Evolutionary conservation across 2,329 filamentous ascomycete genomes (phyloP).

Genomic region (Mariannaea elegans): DNA sequence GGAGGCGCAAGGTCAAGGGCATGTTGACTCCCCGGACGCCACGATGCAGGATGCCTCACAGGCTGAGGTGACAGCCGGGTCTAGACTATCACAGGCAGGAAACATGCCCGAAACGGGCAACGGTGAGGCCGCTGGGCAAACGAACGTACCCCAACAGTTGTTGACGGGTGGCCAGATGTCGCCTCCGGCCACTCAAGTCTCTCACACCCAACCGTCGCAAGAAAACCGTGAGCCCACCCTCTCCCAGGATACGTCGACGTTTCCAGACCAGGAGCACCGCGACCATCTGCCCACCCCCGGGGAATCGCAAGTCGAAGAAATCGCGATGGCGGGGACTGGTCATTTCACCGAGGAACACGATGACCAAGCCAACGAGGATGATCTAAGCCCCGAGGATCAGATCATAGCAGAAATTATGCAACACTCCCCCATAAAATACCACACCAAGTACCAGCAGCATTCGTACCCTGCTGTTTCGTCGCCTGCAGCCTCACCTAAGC

Average conservation of each 20-base stretch:
- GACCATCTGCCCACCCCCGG: conserved; percentile 34
- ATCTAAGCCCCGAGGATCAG: conserved; percentile 40
- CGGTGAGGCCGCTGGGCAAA: conserved; percentile 6
- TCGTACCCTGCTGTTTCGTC: conserved; percentile 22
- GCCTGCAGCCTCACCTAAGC: conserved; percentile 24
- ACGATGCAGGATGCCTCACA: conserved; percentile 27
- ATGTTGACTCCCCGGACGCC: conserved; percentile 23
- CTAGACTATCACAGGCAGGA: conserved; percentile 8
- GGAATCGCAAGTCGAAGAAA: conserved; percentile 33
- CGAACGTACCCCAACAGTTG: conserved; percentile 18
- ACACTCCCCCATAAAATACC: conserved; percentile 32
- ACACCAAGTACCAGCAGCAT: conserved; percentile 8
- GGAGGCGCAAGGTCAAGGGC: conserved; percentile 13
- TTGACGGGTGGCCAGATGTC: conserved; percentile 31
- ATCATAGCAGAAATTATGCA: conserved; percentile 43
- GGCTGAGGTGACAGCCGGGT: conserved; percentile 7
- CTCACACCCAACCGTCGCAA: conserved; percentile 24
- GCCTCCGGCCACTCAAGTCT: conserved; percentile 32
- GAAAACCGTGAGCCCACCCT: conserved; percentile 17
- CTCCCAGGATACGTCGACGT: conserved; percentile 19
- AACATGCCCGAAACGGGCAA: conserved; percentile 5
- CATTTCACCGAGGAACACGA: conserved; percentile 15
- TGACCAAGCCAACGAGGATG: conserved; percentile 29
- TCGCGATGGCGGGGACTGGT: conserved; percentile 28
- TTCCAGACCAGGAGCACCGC: conserved; percentile 18